Evolutionary conservation across 768 basidiomycete species (phyloP), one percentile per base, ranked within the genome.

Genomic region (Galerina marginata): DNA sequence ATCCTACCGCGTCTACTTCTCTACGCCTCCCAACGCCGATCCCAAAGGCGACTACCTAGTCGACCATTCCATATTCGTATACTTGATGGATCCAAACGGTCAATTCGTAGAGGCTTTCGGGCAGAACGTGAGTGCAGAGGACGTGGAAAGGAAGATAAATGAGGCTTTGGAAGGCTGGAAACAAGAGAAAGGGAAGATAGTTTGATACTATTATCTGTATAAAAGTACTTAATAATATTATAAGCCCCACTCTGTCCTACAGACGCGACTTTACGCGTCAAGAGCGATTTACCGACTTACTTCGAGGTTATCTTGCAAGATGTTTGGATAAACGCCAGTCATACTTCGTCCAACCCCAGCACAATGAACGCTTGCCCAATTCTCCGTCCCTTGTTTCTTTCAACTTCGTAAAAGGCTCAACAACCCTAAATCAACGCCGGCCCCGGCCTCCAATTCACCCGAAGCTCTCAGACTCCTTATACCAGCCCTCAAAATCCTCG

Each of bases 1-100:
- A 74, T 88, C 91, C 26, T 99, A 96, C 74, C 91, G 97, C 42
- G 97, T 99, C 43, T 99, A 99, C 76, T 99, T 99, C 81, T 97
- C 95, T 6, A 98, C 96, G 4, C 93, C 93, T 2, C 93, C 93
- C 9, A 78, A 92, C 67, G 91, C 95, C 2, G 89, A 93, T 67
- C 86, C 90, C 14, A 86, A 83, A 9, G 96, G 95, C 51, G 97
- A 99, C 78, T 99, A 99, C 73, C 86, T 99, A 45, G 97, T 99
- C 37, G 97, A 99, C 76, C 91, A 92, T 74, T 95, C 92, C 43
- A 96, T 97, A 73, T 98, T 95, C 76, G 92, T 99, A 66, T 99
- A 99, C 76, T 84, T 99, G 38, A 97, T 99, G 95, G 95, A 98
- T 69, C 96, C 97, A 1, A 75, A 87, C 4, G 97, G 96, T 2